Conservation (phyloP, 306 rosid genomes). For the Lithocarpus polystachyus region DNA sequence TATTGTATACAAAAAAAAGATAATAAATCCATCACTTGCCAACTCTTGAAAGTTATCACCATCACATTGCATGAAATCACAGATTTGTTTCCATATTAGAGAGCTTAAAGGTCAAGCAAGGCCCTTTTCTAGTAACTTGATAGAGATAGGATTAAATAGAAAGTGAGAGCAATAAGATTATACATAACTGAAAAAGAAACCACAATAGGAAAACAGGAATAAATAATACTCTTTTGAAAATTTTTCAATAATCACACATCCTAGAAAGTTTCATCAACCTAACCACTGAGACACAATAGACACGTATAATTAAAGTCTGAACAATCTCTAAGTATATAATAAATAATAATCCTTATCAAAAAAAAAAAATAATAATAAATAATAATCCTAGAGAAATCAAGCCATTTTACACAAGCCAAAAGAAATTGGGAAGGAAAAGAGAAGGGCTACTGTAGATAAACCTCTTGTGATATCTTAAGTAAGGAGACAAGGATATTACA, state of each 20-base stretch:
- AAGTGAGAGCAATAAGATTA: not conserved
- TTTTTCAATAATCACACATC: slow-evolving; percentile 4
- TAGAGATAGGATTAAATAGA: not conserved
- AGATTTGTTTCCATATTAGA: not conserved
- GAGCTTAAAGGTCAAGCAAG: not conserved
- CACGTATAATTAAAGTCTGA: not conserved
- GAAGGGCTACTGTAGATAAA: not conserved
- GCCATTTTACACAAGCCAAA: slow-evolving; percentile 23
- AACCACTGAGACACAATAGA: not conserved
- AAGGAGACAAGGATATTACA: slow-evolving; percentile 12
- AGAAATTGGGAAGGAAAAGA: not conserved
- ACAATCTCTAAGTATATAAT: slow-evolving; percentile 8
- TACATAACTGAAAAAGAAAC: not conserved
- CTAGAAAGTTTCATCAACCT: not conserved
- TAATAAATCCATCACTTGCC: not conserved
- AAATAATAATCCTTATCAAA: slow-evolving; percentile 16
- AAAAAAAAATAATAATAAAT: too few relatives aligned
- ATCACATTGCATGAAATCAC: too few relatives aligned
- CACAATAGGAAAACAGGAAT: not conserved
- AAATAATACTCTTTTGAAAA: not conserved
- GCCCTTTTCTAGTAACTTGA: not conserved
- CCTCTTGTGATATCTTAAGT: not conserved
- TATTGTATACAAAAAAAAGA: too few relatives aligned
- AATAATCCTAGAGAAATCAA: slow-evolving; percentile 23
- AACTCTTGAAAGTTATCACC: not conserved